These are phyloP conservation scores for Kodamaea kaohsiungensis DNA, from an alignment of 805 yeast genomes.

Conservation along the genomic window DNA sequence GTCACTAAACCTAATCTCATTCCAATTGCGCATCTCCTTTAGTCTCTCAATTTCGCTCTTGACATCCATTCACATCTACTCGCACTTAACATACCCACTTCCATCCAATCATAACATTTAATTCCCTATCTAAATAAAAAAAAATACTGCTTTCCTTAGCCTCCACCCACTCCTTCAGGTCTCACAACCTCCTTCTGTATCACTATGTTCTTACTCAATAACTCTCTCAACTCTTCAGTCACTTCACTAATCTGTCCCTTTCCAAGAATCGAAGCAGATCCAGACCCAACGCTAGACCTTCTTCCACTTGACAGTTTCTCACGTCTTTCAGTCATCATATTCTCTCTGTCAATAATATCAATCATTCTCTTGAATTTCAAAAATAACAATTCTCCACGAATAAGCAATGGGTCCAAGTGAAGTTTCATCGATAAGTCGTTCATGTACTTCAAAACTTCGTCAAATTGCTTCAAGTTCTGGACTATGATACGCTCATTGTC, in stretches of 20 bases:
- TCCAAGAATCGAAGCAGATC: slow-evolving; percentile 1
- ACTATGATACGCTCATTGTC: slow-evolving; percentile 79
- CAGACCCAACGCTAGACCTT: neutral
- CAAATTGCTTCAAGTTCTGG: slow-evolving; percentile 74
- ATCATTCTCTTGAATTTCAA: slow-evolving; percentile 78
- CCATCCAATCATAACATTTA: neutral
- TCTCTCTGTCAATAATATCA: slow-evolving; percentile 68
- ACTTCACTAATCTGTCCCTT: slow-evolving; percentile 28
- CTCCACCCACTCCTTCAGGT: slow-evolving; percentile 48
- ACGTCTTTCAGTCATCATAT: slow-evolving; percentile 13
- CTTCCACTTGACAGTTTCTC: neutral
- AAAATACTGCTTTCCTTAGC: slow-evolving; percentile 20
- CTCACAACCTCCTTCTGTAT: slow-evolving; percentile 60
- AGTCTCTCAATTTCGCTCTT: neutral
- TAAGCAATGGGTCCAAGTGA: slow-evolving; percentile 72
- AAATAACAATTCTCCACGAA: slow-evolving; percentile 83
- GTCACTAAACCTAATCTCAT: too few relatives aligned
- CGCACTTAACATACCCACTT: too few relatives aligned
- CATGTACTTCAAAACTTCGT: slow-evolving; percentile 89
- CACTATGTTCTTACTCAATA: slow-evolving; percentile 62
- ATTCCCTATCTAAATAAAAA: neutral
- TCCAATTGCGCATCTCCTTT: too few relatives aligned
- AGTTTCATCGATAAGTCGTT: slow-evolving; percentile 82
- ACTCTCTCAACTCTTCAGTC: slow-evolving; percentile 55
- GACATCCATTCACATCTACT: neutral